Base-by-base conservation (phyloP, 129 eudicot genomes). In the Flaveria bidentis region DNA sequence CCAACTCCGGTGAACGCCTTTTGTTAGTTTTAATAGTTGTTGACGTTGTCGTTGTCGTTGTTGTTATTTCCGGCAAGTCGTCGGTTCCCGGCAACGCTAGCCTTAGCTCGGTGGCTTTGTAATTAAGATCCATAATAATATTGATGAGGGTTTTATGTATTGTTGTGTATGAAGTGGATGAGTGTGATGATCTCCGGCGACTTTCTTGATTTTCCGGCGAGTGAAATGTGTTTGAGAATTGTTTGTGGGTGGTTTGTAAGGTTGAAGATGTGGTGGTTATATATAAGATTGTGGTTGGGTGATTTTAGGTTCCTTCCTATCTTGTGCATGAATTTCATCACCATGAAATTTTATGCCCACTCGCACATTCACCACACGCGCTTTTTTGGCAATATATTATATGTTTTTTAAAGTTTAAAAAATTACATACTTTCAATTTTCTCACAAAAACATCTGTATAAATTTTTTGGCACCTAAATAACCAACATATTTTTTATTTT, bases 21-120 rank as follows among this genome's bases (percentile, higher is more conserved):
- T 90, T 90, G 78, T 81, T 90, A 41, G 72, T 84, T 58, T 55
- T 84, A 41, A 39, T 41, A 1, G 63, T 55, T 42, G 83, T 63
- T 62, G 82, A 72, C 12, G 83, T 53, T 44, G 78, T 72, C 7
- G 73, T 23, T 23, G 26, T 18, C 9, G 63, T 16, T 7, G 63
- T 15, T 49, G 39, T 76, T 9, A 67, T 69, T 61, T 74, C 84
- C 42, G 80, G 72, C 55, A 51, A 64, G 74, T 87, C 92, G 33
- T 84, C 84, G 74, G 78, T 80, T 64, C 96, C 96, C 2, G 96
- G 96, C 30, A 90, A 75, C 4, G 91, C 93, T 75, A 88, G 50
- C 22, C 84, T 85, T 67, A 88, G 73, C 75, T 88, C 92, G 53
- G 92, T 87, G 56, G 92, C 92, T 76, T 87, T 77, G 76, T 82